These are phyloP conservation scores for Ceratobasidium sp. DNA, from an alignment of 1,284 basidiomycete genomes.

Conservation along the genomic window DNA sequence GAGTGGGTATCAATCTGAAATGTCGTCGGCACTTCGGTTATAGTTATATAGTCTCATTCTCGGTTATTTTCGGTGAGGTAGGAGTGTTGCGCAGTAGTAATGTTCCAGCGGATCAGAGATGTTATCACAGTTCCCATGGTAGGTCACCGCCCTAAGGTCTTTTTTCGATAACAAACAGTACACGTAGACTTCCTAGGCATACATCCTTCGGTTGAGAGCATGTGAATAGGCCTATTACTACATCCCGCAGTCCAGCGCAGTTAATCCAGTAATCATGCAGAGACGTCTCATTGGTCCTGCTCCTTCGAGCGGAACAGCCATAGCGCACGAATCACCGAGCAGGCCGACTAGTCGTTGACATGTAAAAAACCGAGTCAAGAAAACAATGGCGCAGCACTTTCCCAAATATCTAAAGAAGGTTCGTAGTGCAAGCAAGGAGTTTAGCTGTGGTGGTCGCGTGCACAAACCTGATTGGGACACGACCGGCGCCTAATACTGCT, in stretches of 20 bases:
- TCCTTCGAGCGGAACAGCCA: too few relatives aligned
- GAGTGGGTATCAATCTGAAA: neutral
- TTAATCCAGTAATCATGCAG: neutral
- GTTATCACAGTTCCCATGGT: neutral
- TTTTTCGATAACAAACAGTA: neutral
- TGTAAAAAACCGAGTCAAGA: too few relatives aligned
- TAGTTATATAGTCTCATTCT: neutral
- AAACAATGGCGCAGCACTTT: too few relatives aligned
- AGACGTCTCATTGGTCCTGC: too few relatives aligned
- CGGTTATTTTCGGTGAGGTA: neutral
- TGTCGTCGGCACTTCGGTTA: neutral
- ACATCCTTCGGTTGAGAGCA: neutral
- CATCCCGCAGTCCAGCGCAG: neutral
- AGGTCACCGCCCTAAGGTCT: neutral
- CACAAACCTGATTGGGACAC: too few relatives aligned
- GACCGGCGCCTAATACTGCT: too few relatives aligned
- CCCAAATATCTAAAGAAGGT: too few relatives aligned
- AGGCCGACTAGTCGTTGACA: too few relatives aligned
- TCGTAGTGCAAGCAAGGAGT: too few relatives aligned
- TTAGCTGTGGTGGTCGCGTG: too few relatives aligned
- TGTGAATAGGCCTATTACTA: neutral
- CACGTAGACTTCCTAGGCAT: neutral
- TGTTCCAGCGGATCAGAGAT: neutral
- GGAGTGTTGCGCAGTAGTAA: neutral
- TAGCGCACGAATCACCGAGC: too few relatives aligned